Base-by-base conservation (phyloP, 345 rosid genomes). In the Eucalyptus shirleyi region DNA sequence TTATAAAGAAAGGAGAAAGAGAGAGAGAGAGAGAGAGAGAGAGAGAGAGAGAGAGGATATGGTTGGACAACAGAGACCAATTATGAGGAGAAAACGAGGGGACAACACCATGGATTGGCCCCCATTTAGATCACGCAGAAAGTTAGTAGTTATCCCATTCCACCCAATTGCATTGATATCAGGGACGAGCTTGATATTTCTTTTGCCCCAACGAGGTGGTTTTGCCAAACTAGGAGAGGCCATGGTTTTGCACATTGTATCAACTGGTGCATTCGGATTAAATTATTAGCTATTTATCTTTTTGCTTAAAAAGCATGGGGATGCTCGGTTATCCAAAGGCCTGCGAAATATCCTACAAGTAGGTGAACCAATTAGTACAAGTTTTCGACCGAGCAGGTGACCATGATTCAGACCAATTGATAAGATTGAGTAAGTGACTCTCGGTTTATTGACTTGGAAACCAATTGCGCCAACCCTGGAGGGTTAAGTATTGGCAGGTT, bases 221-320 rank as follows among this genome's bases (percentile, higher is more conserved):
- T 86, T 47, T 30, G 42, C 28, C 89, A 90, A 90, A 92, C 90
- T 42, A 72, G 56, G 90, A 60, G 85, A 82, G 87, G 49, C 88
- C 93, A 80, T 88, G 91, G 91, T 90, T 92, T 92, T 91, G 89
- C 87, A 50, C 88, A 19, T 32, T 28, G n/a, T 44, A 62, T 65
- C 69, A 40, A 59, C 55, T 21, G 34, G 88, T 44, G 55, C 34
- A 34, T 51, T 21, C 30, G 30, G 30, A 77, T 72, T 77, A 77
- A 37, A 21, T 19, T 77, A 77, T 40, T 77, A 21, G 83, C 47
- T 12, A 77, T 40, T 11, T 77, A 11, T 77, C 83, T 77, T 18
- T 18, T 77, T 10, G 28, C 40, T 40, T 40, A 77, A 37, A 21
- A 77, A 40, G 47, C 47, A 40, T 44, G 47, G 47, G 47, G 47